Evolutionary conservation across 768 basidiomycete genomes (phyloP), one percentile per base, ranked within the genome.

Genomic region (Trametes villosa): DNA sequence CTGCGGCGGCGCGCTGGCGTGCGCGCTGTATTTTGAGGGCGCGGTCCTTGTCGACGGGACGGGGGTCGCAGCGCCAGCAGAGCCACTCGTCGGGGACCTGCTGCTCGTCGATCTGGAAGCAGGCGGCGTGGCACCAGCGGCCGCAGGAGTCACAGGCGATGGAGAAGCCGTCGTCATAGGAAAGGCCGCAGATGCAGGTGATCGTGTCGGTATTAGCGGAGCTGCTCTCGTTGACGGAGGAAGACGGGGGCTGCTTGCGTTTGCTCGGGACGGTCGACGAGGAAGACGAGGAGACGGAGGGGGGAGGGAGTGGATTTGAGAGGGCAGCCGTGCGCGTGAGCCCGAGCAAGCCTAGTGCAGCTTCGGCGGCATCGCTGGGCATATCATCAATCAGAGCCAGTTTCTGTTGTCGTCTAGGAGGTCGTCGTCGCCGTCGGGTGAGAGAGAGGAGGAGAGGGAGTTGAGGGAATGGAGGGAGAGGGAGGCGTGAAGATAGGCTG

Each of bases 81-180:
- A 75, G 74, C 80, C 90, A 94, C 57, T 87, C 83, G 47, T 94
- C 91, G 1, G 90, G 89, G 0, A 91, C 87, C 44, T 74, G 65
- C 66, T 78, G 82, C 53, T 81, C 74, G 13, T 78, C 75, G 62
- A 90, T 86, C 47, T 78, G 83, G 65, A 89, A 90, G 74, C 94
- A 95, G 9, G 84, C 86, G 8, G 84, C 86, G 75, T 96, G 94
- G 66, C 88, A 89, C 92, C 94, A 95, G 38, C 88, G 82, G 22
- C 81, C 82, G 70, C 94, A 96, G 49, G 77, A 71, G 72, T 95
- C 94, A 75, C 94, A 96, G 11, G 88, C 90, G 63, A 95, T 91
- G 11, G 86, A 88, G 72, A 89, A 91, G 22, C 92, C 92, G 71
- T 93, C 92, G 74, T 93, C 93, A 68, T 85, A 80, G 46, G 79